Base-by-base conservation (phyloP, 2,329 filamentous ascomycete species). In the Phialophora macrospora region DNA sequence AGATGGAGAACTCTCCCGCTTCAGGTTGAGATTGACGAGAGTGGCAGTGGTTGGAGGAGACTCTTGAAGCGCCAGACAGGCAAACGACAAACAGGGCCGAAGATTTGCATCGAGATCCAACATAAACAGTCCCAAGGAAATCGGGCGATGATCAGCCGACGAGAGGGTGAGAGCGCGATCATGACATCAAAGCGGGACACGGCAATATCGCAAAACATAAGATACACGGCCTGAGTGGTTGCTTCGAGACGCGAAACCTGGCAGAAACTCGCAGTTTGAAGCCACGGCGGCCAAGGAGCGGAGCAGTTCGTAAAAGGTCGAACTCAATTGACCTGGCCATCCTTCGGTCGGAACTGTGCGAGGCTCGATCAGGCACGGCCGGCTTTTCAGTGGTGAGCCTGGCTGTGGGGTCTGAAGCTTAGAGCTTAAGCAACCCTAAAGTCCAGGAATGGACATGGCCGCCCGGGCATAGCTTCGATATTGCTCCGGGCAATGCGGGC, bases 31-130 rank as follows among this genome's bases (percentile, higher is more conserved):
- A 52, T 63, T 63, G 60, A 62, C 44, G 28, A 44, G 8, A n/a
- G 64, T 54, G 41, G 59, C 60, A 60, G 28, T 55, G 60, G 58
- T 26, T 20, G 14, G 22, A 34, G 8, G 51, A 28, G n/a, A 28
- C 34, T 51, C 28, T 61, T 30, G 62, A 68, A 34, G 59, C 58
- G 58, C 62, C 55, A 55, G 41, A 26, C 30, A 11, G 9, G 4
- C 32, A 22, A 44, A 55, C 32, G 60, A 59, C 55, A 49, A 55
- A 55, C 24, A n/a, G 17, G 20, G 32, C 24, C 51, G 28, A 54
- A 32, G 54, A 59, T 46, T 62, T 34, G 30, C 55, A 63, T 65
- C 63, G 55, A 52, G 65, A 67, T 67, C 61, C 51, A 26, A 49
- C 12, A 59, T 49, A 55, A 46, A 44, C 22, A 20, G 34, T 34